Evolutionary conservation across 768 basidiomycete species (phyloP), one percentile per base, ranked within the genome.

Genomic region (Mrakia blollopis): DNA sequence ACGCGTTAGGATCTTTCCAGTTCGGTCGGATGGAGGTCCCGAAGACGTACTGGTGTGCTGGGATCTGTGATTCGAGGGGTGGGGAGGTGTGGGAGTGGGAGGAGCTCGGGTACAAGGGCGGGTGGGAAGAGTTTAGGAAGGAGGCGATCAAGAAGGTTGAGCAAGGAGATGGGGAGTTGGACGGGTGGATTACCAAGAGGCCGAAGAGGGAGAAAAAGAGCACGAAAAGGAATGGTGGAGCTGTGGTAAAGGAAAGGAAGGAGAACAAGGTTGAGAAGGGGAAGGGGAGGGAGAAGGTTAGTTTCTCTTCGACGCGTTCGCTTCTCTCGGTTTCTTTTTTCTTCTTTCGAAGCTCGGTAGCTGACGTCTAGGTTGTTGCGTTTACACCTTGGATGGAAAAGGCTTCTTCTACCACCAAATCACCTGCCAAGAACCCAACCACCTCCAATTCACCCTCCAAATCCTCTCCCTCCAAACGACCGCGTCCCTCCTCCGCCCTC

Each of bases 1-100:
- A 18, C 25, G 30, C 41, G 0, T 21, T 65, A 10, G 71, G 72
- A 25, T n/a, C 47, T 9, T 73, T 73, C 52, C 63, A 73, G 47
- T 67, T 70, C 16, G 75, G 75, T 3, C 35, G 54, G 28, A 35
- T 76, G 16, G 30, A 37, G 18, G 60, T 62, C 1, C 41, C 67
- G 16, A 57, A 37, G 32, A 28, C 44, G 50, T 77, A 73, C 39
- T 77, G 76, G 76, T 77, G 76, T 52, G 72, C 72, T 8, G 71
- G 72, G 13, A 52, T 77, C 21, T 71, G 70, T 18, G 76, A 77
- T 41, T 73, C 72, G 18, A 62, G 41, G 44, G 62, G 61, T 41
- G 76, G 76, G n/a, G 35, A 73, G 28, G 35, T 63, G 28, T 77
- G 76, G 76, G 39, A 37, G 62, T 77, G 72, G 52, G 76, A 67